A percentile compares a stretch with the other conserved stretches of the same genome.
phyloP scores from a whole-genome alignment of 768 basidiomycete genomes.

The Auricularia sp. region DNA sequence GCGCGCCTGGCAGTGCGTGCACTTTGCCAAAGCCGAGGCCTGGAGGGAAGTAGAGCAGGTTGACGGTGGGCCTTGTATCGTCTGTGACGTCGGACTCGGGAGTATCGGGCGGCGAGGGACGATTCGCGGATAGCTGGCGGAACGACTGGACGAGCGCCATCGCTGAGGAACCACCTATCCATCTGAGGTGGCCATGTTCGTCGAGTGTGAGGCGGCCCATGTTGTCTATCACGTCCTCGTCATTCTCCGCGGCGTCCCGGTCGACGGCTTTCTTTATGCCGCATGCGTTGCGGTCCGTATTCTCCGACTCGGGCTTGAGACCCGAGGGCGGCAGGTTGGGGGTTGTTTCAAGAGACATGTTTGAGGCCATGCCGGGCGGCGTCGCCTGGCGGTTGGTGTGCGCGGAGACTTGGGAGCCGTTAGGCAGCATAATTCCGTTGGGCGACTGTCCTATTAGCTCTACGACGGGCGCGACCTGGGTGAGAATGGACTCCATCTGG shows the following conservation, averaged over 20 bases:
- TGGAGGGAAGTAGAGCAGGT: constrained; percentile 82
- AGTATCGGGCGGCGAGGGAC: constrained; percentile 64
- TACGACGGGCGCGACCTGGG: constrained; percentile 69
- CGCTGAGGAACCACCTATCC: constrained; percentile 86
- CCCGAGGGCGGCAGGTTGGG: neutral
- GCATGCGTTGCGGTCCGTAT: neutral
- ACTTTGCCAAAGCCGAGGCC: constrained; percentile 81
- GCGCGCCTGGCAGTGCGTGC: constrained; percentile 67
- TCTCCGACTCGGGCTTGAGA: neutral
- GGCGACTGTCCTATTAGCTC: constrained; percentile 56
- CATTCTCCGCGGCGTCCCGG: constrained; percentile 42
- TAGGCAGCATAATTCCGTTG: constrained; percentile 20
- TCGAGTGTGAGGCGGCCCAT: constrained; percentile 83
- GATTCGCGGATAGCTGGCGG: constrained; percentile 51
- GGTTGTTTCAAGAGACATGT: neutral
- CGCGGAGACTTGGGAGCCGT: constrained; percentile 7
- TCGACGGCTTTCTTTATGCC: constrained; percentile 20
- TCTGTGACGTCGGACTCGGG: constrained; percentile 71
- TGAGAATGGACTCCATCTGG: constrained; percentile 81
- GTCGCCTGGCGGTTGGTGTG: constrained; percentile 9
- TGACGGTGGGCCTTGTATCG: constrained; percentile 43
- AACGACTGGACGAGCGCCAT: constrained; percentile 90
- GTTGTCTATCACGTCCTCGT: constrained; percentile 53
- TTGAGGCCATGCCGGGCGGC: neutral
- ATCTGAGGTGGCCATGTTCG: constrained; percentile 82